These are phyloP conservation scores for Mucor sp. DNA, from an alignment of 371 early-diverging fungal genomes.

Conservation along the genomic window DNA sequence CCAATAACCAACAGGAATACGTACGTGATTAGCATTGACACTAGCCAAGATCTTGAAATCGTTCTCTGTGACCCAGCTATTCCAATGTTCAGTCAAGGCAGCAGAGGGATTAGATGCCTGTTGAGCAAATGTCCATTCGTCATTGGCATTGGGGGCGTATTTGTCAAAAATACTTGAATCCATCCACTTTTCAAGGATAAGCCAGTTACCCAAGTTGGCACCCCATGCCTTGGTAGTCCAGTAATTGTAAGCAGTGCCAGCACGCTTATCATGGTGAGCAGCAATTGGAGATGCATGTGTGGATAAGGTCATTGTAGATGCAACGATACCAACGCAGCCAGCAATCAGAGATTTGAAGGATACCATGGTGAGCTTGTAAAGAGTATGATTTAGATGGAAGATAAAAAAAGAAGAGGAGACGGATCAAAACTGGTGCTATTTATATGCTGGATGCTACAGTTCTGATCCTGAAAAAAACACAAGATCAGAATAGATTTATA, in stretches of 20 bases:
- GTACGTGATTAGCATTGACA: conserved; percentile 52
- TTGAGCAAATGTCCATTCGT: conserved; percentile 53
- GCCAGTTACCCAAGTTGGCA: conserved; percentile 67
- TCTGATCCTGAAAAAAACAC: background rate
- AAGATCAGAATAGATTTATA: background rate
- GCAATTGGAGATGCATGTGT: conserved; percentile 6
- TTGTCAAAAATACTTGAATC: conserved; percentile 37
- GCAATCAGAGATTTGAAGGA: background rate
- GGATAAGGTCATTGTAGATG: background rate
- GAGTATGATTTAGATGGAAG: no score
- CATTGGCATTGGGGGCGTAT: conserved; percentile 33
- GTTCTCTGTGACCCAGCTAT: conserved; percentile 49
- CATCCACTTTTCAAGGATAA: conserved; percentile 63
- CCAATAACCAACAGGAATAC: conserved; percentile 55
- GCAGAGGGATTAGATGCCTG: conserved; percentile 32
- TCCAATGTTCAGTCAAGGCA: conserved; percentile 39
- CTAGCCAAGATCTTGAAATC: conserved; percentile 39
- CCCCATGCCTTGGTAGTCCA: conserved; percentile 52
- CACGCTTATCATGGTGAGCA: conserved; percentile 8
- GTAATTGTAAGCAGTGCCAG: conserved; percentile 28
- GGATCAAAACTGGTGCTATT: background rate
- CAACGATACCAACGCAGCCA: background rate
- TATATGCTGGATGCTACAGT: background rate
- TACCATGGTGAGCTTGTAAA: background rate
- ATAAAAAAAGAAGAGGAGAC: background rate